Percentiles rank a stretch among this genome's conserved stretches.
Evolutionary conservation across 108 stramenopile species (phyloP).

Genomic region (Epithemia pelagica): DNA sequence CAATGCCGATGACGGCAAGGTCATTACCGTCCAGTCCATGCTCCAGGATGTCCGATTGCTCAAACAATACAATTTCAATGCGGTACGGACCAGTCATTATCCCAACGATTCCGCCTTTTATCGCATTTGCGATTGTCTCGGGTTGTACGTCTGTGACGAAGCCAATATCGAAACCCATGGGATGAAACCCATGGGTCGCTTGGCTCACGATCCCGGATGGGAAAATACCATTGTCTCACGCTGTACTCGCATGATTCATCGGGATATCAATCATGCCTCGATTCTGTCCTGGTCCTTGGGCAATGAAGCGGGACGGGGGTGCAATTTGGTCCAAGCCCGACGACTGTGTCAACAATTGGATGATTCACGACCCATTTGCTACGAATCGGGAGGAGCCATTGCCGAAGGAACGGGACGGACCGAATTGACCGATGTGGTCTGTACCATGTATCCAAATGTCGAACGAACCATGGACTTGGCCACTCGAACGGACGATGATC

Average conservation of each 20-base stretch:
- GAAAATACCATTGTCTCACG: slow-evolving; percentile 63
- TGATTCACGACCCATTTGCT: slow-evolving; percentile 64
- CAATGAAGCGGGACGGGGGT: slow-evolving; percentile 88
- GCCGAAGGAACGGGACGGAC: slow-evolving; percentile 50
- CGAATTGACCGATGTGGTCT: slow-evolving; percentile 85
- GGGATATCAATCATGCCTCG: slow-evolving; percentile 87
- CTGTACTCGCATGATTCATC: slow-evolving; percentile 72
- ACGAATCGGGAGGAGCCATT: slow-evolving; percentile 64
- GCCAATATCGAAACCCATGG: slow-evolving; percentile 98
- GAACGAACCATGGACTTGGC: slow-evolving; percentile 43
- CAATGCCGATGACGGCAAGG: slow-evolving; percentile 79
- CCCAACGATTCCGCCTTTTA: slow-evolving; percentile 88
- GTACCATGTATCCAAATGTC: slow-evolving; percentile 92
- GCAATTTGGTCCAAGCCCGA: slow-evolving; percentile 46
- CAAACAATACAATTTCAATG: slow-evolving; percentile 92
- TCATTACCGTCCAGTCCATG: slow-evolving; percentile 58
- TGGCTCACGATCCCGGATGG: slow-evolving; percentile 74
- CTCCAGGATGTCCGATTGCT: slow-evolving; percentile 56
- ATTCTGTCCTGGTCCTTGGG: slow-evolving; percentile 90
- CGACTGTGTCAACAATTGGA: slow-evolving; percentile 56
- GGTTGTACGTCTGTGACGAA: slow-evolving; percentile 94
- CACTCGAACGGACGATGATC: slow-evolving; percentile 38
- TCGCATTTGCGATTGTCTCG: slow-evolving; percentile 84
- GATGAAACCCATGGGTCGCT: slow-evolving; percentile 65
- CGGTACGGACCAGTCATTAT: slow-evolving; percentile 92